These are phyloP conservation scores for Boletus vermiculosoides DNA, from an alignment of 768 basidiomycete species.

Conservation along the genomic window DNA sequence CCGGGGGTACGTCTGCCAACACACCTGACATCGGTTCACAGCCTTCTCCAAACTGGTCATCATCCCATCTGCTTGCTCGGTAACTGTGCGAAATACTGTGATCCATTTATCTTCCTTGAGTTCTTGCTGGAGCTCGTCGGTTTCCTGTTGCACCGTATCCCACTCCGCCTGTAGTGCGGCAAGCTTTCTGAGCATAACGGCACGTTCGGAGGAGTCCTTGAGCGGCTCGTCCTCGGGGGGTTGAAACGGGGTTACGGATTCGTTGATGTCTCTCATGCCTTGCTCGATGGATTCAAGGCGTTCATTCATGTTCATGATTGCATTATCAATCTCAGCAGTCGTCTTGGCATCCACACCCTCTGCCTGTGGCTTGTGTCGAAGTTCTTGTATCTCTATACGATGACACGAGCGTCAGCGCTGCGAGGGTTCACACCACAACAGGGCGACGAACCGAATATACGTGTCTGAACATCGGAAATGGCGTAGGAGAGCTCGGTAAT, in stretches of 20 bases:
- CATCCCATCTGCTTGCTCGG: conserved; percentile 96
- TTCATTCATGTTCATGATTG: conserved; percentile 77
- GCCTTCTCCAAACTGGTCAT: conserved; percentile 95
- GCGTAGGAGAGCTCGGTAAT: conserved; percentile 86
- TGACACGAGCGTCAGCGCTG: conserved; percentile 13
- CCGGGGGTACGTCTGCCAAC: conserved; percentile 21
- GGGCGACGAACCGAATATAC: conserved; percentile 70
- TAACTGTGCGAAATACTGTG: conserved; percentile 89
- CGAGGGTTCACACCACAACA: background rate
- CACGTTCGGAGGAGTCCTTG: conserved; percentile 40
- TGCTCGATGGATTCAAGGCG: conserved; percentile 69
- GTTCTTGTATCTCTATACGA: conserved; percentile 80
- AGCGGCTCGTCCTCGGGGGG: conserved; percentile 47
- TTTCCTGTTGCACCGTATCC: conserved; percentile 77
- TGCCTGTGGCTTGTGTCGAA: conserved; percentile 82
- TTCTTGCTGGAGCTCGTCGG: conserved; percentile 82
- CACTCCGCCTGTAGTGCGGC: conserved; percentile 72
- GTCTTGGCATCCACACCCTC: conserved; percentile 51
- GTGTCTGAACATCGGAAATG: conserved; percentile 87
- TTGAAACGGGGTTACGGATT: conserved; percentile 61
- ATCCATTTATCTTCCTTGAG: conserved; percentile 98
- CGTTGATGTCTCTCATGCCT: conserved; percentile 67
- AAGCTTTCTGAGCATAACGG: conserved; percentile 68
- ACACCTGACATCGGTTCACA: conserved; percentile 82
- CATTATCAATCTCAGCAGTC: conserved; percentile 75